Conservation (phyloP, 176 grass and related monocot genomes). For the Lolium rigidum region DNA sequence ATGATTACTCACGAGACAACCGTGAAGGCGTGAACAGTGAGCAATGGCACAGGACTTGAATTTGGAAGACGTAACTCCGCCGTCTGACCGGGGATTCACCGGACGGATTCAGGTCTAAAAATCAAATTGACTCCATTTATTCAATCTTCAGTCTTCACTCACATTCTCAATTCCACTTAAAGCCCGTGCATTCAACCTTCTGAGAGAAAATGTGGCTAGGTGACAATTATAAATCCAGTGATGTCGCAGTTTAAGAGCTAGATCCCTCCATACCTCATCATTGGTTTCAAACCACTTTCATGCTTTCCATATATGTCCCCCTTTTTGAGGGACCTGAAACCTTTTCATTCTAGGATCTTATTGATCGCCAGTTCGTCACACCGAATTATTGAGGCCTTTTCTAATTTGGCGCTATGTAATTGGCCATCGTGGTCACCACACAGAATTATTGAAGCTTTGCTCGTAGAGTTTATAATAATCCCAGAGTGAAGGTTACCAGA, state of each 20-base stretch:
- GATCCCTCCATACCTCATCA: not conserved
- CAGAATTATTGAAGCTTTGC: slow-evolving; percentile 20
- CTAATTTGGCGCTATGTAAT: slow-evolving; percentile 1
- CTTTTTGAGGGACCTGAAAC: not conserved
- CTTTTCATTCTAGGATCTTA: slow-evolving; percentile 31
- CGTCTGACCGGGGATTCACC: not conserved
- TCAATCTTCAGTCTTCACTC: no score
- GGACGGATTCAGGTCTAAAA: not conserved
- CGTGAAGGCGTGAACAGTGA: no score
- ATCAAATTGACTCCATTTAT: not conserved
- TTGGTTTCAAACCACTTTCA: not conserved
- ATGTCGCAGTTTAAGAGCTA: not conserved
- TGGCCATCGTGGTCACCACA: slow-evolving; percentile 33
- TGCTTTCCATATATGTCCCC: not conserved
- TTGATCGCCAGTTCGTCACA: slow-evolving; percentile 11
- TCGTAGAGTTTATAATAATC: not conserved
- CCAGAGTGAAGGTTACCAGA: not conserved
- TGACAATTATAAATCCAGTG: not conserved
- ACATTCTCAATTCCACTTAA: not conserved
- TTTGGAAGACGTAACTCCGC: not conserved
- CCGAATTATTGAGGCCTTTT: slow-evolving; percentile 26
- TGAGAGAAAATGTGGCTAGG: not conserved
- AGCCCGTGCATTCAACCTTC: no score
- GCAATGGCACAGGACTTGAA: no score
- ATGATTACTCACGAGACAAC: no score